Percentiles rank a stretch among this genome's conserved stretches.
These are phyloP conservation scores for Prinsepia uniflora DNA, from an alignment of 306 rosid species.

Conservation along the genomic window DNA sequence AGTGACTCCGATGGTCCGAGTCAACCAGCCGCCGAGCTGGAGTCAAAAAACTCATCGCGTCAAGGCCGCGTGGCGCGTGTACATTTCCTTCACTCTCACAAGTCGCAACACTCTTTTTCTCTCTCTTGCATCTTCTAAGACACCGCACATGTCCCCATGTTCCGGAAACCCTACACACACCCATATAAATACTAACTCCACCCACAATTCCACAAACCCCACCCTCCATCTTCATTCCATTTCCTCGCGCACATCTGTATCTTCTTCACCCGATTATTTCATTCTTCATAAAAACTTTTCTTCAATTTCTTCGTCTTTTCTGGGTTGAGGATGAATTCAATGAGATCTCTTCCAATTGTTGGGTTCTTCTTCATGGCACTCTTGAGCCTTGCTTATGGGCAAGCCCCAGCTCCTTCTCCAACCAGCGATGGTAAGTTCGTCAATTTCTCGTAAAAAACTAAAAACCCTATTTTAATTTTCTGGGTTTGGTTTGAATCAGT, in stretches of 20 bases:
- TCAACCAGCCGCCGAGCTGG: conserved; percentile 34
- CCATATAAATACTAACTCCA: conserved; percentile 24
- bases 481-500: not conserved
- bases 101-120: no score
- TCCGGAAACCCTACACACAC: not conserved
- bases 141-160: conserved; percentile 23
- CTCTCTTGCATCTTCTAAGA: conserved; percentile 26
- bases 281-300: not conserved
- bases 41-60: conserved; percentile 17
- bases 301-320: not conserved
- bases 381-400: conserved; percentile 37
- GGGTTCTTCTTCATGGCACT: conserved; percentile 38
- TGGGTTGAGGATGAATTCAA: conserved; percentile 23
- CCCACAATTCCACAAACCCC: not conserved
- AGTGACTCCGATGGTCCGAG: not conserved
- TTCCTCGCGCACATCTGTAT: no score
- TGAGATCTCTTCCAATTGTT: conserved; percentile 34
- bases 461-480: not conserved
- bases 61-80: conserved; percentile 24
- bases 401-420: conserved; percentile 41
- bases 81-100: not conserved
- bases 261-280: not conserved
- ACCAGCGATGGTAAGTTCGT: conserved; percentile 41
- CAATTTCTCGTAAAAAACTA: not conserved
- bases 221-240: not conserved